These are phyloP conservation scores for Naematelia encephala DNA, from an alignment of 768 basidiomycete species.

Conservation along the genomic window DNA sequence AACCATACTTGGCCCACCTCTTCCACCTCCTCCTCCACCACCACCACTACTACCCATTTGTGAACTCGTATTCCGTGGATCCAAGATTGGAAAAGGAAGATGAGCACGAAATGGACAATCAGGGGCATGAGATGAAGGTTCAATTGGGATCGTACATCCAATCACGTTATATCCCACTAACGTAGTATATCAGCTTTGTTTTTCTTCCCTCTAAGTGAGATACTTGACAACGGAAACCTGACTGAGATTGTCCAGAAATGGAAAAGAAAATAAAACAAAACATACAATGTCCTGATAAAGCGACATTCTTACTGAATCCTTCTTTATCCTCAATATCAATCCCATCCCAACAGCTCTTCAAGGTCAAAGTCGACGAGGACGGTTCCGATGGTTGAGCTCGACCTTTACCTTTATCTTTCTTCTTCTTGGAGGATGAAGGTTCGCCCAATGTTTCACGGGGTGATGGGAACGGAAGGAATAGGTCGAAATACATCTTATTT, in stretches of 20 bases:
- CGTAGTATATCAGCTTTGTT: conserved; percentile 3
- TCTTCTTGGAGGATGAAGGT: conserved; percentile 18
- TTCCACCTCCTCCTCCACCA: neutral
- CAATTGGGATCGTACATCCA: conserved; percentile 33
- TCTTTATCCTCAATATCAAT: conserved; percentile 26
- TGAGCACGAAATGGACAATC: conserved; percentile 32
- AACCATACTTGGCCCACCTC: conserved; percentile 23
- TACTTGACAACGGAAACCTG: neutral
- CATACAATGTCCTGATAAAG: conserved; percentile 28
- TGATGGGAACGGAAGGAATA: conserved; percentile 40
- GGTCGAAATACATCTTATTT: conserved; percentile 42
- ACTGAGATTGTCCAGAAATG: too few relatives aligned
- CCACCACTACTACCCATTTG: too few relatives aligned
- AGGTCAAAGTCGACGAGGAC: neutral
- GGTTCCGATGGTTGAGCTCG: neutral
- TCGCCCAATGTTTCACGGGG: conserved; percentile 4
- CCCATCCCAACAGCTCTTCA: conserved; percentile 34
- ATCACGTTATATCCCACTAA: conserved; percentile 42
- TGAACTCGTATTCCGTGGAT: conserved; percentile 35
- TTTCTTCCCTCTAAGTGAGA: too few relatives aligned
- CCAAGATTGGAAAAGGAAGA: conserved; percentile 39
- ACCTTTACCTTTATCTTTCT: conserved; percentile 34
- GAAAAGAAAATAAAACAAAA: neutral
- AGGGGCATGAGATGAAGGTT: conserved; percentile 26
- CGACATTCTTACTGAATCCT: conserved; percentile 24